Conservation (phyloP, 768 basidiomycete genomes). For the Kwoniella europaea region DNA sequence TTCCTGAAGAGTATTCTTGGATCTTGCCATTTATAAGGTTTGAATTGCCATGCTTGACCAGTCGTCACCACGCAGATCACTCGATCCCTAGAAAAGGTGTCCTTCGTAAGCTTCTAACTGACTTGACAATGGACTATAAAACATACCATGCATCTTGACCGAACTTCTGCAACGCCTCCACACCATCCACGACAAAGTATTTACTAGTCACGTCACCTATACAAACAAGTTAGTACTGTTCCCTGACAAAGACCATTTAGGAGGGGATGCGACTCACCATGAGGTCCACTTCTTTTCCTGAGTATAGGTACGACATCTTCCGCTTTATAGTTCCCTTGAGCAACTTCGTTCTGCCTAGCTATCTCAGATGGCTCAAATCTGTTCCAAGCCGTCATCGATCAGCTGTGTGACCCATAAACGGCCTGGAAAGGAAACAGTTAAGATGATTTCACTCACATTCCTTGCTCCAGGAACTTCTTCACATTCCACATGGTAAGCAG, state of each 20-base stretch:
- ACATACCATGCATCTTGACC: constrained; percentile 76
- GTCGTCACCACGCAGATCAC: constrained; percentile 98
- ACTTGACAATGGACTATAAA: too few species aligned
- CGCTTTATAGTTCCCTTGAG: constrained; percentile 39
- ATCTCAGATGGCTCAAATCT: constrained; percentile 52
- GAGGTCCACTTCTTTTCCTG: constrained; percentile 44
- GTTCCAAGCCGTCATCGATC: constrained; percentile 1
- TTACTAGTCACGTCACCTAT: constrained; percentile 60
- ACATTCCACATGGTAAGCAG: constrained; percentile 99
- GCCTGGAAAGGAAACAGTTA: neutral
- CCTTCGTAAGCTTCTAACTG: constrained; percentile 10
- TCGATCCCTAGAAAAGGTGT: constrained; percentile 65
- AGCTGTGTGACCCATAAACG: constrained; percentile 26
- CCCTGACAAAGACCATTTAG: neutral
- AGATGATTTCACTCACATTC: constrained; percentile 64
- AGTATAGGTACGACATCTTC: constrained; percentile 49
- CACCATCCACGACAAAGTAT: constrained; percentile 89
- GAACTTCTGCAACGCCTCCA: constrained; percentile 90
- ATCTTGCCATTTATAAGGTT: constrained; percentile 95
- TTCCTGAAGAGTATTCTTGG: constrained; percentile 91
- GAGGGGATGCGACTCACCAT: constrained; percentile 43
- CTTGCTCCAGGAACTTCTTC: constrained; percentile 88
- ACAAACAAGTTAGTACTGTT: neutral
- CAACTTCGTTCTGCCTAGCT: constrained; percentile 42
- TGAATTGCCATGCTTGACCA: constrained; percentile 97